Conservation (phyloP, 2,329 filamentous ascomycete species). For the Chaetomium globosum region DNA sequence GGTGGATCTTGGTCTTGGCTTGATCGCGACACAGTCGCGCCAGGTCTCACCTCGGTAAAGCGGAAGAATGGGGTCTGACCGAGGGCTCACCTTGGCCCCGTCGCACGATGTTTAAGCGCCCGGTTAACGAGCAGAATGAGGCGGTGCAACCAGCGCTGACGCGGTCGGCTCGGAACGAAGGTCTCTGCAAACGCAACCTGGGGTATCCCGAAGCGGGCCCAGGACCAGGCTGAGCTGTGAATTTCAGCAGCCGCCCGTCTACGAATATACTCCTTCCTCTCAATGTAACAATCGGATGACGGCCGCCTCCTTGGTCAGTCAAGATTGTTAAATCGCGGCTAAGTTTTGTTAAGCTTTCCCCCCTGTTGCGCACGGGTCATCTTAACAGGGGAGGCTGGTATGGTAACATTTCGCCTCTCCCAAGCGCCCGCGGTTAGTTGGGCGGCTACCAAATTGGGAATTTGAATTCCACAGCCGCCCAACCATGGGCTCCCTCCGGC, state of each 20-base stretch:
- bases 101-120: conserved; percentile 18
- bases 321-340: not conserved
- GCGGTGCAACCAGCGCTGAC: conserved; percentile 22
- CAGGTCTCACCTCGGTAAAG: not conserved
- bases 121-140: conserved; percentile 13
- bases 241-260: conserved; percentile 23
- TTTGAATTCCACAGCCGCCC: conserved; percentile 24
- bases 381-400: conserved; percentile 5
- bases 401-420: conserved; percentile 4
- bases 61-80: not conserved
- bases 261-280: not conserved
- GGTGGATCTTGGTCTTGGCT: not conserved
- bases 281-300: not conserved
- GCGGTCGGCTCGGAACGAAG: conserved; percentile 18
- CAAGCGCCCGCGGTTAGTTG: conserved; percentile 20
- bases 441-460: conserved; percentile 27
- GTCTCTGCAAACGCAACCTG: not conserved
- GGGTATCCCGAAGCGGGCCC: conserved; percentile 5
- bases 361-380: not conserved
- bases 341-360: not conserved
- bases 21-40: not conserved
- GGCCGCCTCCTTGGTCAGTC: not conserved
- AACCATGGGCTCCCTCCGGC: conserved; percentile 26
- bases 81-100: conserved; percentile 10
- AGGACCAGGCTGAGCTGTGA: not conserved